Evolutionary conservation across 2,329 filamentous ascomycete genomes (phyloP).

Genomic region (Claviceps africana): DNA sequence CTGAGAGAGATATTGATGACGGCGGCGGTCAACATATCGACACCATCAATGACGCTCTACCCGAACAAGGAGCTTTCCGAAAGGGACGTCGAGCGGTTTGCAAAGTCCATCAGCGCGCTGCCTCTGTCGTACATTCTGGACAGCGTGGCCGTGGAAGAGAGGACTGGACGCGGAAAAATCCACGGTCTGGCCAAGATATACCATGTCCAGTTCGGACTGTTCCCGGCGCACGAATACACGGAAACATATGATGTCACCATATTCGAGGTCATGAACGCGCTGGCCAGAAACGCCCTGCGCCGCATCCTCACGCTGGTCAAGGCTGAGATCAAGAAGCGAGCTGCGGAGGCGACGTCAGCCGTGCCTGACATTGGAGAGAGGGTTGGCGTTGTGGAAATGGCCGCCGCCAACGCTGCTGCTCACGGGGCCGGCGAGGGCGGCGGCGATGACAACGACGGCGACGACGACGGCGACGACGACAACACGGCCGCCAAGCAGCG

Average conservation of each 20-base stretch:
- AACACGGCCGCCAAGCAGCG: slow-evolving; percentile 60
- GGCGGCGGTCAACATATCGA: slow-evolving; percentile 76
- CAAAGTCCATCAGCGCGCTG: slow-evolving; percentile 81
- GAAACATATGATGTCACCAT: slow-evolving; percentile 72
- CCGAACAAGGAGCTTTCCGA: slow-evolving; percentile 58
- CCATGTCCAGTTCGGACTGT: slow-evolving; percentile 69
- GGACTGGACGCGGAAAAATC: slow-evolving; percentile 55
- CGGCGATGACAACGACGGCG: slow-evolving; percentile 44
- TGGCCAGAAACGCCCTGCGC: slow-evolving; percentile 70
- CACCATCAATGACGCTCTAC: slow-evolving; percentile 76
- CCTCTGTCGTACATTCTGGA: slow-evolving; percentile 76
- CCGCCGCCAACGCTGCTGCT: slow-evolving; percentile 20
- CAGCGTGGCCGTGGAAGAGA: slow-evolving; percentile 66
- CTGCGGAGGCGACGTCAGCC: slow-evolving; percentile 49
- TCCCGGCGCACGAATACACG: slow-evolving; percentile 69
- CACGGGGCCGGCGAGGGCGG: slow-evolving; percentile 20
- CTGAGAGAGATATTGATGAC: slow-evolving; percentile 98
- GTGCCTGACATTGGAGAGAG: slow-evolving; percentile 58
- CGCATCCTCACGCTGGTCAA: slow-evolving; percentile 56
- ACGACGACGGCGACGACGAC: slow-evolving; percentile 66
- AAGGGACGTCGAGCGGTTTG: slow-evolving; percentile 61
- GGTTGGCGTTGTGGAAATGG: slow-evolving; percentile 38
- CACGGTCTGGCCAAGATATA: slow-evolving; percentile 69
- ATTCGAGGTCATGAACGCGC: slow-evolving; percentile 60
- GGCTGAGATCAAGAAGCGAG: slow-evolving; percentile 74